Evolutionary conservation across 805 yeast species (phyloP), one percentile per base, ranked within the genome.

Genomic region (Tetrapisispora phaffii): DNA sequence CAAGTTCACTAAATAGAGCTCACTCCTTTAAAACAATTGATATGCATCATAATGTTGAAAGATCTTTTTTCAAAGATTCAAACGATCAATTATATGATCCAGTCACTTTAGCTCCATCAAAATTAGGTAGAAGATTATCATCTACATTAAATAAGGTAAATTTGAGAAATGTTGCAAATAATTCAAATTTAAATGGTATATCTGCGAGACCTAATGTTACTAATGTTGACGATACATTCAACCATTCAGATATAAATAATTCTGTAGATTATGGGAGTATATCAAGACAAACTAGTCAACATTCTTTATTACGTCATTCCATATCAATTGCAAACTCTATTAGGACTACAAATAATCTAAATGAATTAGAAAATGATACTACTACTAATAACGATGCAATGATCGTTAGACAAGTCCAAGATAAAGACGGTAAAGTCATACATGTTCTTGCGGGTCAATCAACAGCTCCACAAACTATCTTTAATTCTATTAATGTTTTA

Each of bases 391-490:
- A 78, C 1, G 73, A 76, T 24, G 78, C 79, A 10, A 59, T 81
- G 44, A 71, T 75, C 41, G 60, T 81, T 46, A 76, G 76, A 54
- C 76, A 75, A 56, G 76, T 85, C 20, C 93, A 85, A 58, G 82
- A 80, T 45, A 66, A 72, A 45, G 80, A 80, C 51, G 95, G 95
- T 6, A 76, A 78, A 46, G 68, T 80, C 4, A 74, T 82, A 35
- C 81, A 89, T 2, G 78, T 84, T 48, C 67, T 82, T 41, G 84
- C 82, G 1, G 95, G 95, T 34, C 87, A 83, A 60, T 84, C 95
- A 3, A 85, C 93, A 0, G 79, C 78, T 0, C 77, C 84, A 1
- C 94, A 84, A 58, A 84, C 94, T 0, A 67, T 82, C 5, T 82
- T 84, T 69, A 85, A 85, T 54, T 80, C 89, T 1, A 79, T 84